Percentiles rank a stretch among this genome's conserved stretches.
Conservation (phyloP, 2,329 filamentous ascomycete species). For the Ceratocystiopsis brevicomis region DNA sequence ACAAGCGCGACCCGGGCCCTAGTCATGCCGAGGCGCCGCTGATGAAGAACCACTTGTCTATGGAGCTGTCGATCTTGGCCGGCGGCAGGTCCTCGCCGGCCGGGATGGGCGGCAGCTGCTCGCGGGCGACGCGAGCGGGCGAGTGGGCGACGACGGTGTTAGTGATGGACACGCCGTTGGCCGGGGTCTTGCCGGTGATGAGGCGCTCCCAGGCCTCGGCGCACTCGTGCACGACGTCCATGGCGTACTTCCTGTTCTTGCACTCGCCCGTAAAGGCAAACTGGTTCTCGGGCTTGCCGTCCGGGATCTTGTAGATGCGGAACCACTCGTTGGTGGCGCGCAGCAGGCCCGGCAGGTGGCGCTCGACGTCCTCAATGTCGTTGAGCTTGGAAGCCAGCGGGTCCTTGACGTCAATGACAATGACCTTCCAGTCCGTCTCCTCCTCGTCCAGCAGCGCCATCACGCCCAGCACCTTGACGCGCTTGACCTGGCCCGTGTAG, state of each 20-base stretch:
- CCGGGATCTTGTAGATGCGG: slow-evolving; percentile 99
- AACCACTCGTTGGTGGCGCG: slow-evolving; percentile 99
- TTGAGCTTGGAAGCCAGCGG: slow-evolving; percentile 91
- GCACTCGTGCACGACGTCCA: slow-evolving; percentile 90
- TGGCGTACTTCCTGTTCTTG: slow-evolving; percentile 99
- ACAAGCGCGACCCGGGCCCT: slow-evolving; percentile 3
- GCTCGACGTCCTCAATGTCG: slow-evolving; percentile 97
- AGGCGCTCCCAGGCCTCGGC: slow-evolving; percentile 93
- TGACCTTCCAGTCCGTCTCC: slow-evolving; percentile 99
- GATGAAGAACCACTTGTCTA: slow-evolving; percentile 99
- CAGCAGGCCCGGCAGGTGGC: slow-evolving; percentile 89
- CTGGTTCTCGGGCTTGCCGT: slow-evolving; percentile 99
- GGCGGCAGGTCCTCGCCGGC: slow-evolving; percentile 60
- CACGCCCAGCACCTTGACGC: slow-evolving; percentile 98
- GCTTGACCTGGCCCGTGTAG: slow-evolving; percentile 92
- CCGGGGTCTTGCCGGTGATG: slow-evolving; percentile 69
- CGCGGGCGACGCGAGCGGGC: slow-evolving; percentile 46
- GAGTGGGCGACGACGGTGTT: slow-evolving; percentile 65
- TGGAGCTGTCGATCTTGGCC: slow-evolving; percentile 82
- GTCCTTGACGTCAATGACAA: slow-evolving; percentile 97
- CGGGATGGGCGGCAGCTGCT: slow-evolving; percentile 59
- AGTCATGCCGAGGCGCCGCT: slow-evolving; percentile 72
- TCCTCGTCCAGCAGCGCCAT: slow-evolving; percentile 99
- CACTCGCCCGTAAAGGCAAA: slow-evolving; percentile 99
- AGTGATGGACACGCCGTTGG: slow-evolving; percentile 64